Percentiles rank a stretch among this genome's conserved stretches.
phyloP scores from a whole-genome alignment of 805 yeast species.

The Yamadazyma philogaea region DNA sequence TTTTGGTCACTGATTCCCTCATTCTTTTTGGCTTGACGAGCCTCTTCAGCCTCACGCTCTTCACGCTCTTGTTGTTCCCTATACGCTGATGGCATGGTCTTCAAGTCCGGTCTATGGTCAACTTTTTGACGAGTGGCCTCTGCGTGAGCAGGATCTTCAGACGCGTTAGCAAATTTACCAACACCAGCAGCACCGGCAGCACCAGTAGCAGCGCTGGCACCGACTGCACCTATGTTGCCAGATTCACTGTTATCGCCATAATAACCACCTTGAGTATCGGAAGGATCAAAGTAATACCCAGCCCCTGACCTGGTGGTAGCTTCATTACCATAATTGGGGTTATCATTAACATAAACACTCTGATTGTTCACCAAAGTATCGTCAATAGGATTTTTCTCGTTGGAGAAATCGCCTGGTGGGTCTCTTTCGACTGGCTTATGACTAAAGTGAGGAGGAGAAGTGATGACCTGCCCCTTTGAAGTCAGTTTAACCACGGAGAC shows the following conservation, averaged over 20 bases:
- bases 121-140: conserved; percentile 15
- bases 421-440: conserved; percentile 28
- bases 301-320: conserved; percentile 26
- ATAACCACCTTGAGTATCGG: conserved; percentile 35
- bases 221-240: background rate
- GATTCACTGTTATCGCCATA: conserved; percentile 7
- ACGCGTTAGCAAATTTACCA: background rate
- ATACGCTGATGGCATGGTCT: conserved; percentile 18
- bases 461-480: conserved; percentile 25
- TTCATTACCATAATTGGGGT: conserved; percentile 29
- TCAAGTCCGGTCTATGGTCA: conserved; percentile 13
- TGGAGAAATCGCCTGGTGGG: conserved; percentile 33
- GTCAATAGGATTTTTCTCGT: conserved; percentile 31
- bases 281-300: conserved; percentile 34
- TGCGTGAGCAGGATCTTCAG: background rate
- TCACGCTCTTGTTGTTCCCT: conserved; percentile 12
- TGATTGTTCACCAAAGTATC: conserved; percentile 15
- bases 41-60: conserved; percentile 10
- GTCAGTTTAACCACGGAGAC: conserved; percentile 7
- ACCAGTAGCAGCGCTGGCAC: conserved; percentile 1
- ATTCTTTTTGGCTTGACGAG: conserved; percentile 8
- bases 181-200: conserved; percentile 1
- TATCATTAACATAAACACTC: conserved; percentile 18
- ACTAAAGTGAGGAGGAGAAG: conserved; percentile 29
- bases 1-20: conserved; percentile 4